Percentiles rank a stretch among this genome's conserved stretches.
Conservation (phyloP, 345 rosid genomes). For the Salix udensis region DNA sequence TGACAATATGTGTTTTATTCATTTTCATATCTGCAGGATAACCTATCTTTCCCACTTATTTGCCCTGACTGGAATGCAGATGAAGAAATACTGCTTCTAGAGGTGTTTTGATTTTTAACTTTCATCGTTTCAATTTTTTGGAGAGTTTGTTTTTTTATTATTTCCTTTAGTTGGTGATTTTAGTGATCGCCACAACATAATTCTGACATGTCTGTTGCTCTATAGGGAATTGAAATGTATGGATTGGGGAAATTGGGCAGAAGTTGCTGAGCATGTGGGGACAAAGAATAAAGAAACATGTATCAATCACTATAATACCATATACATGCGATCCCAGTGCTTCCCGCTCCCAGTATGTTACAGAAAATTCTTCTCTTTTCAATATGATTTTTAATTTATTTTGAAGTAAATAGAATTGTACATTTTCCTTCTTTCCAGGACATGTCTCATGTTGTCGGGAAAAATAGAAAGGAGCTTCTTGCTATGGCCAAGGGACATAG, state of each 20-base stretch:
- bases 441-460: conserved; percentile 92
- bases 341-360: conserved; percentile 87
- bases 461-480: conserved; percentile 88
- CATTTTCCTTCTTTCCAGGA: conserved; percentile 47
- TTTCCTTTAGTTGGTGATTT: neutral
- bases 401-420: neutral
- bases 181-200: neutral
- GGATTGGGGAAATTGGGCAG: conserved; percentile 97
- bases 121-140: neutral
- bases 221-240: conserved; percentile 96
- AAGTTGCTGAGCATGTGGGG: conserved; percentile 96
- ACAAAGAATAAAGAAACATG: conserved; percentile 89
- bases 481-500: conserved; percentile 91
- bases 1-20: neutral
- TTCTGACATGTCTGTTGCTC: neutral
- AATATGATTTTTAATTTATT: neutral
- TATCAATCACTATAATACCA: conserved; percentile 67
- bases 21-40: conserved; percentile 55
- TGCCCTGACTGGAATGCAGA: conserved; percentile 98
- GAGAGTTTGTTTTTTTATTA: neutral
- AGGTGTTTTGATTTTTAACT: conserved; percentile 42
- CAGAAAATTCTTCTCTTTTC: conserved; percentile 10
- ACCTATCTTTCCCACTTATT: conserved; percentile 79
- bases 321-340: conserved; percentile 73
- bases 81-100: conserved; percentile 92